Percentiles rank a stretch among this genome's conserved stretches.
These are phyloP conservation scores for Filobasidium floriforme DNA, from an alignment of 768 basidiomycete genomes.

Conservation along the genomic window DNA sequence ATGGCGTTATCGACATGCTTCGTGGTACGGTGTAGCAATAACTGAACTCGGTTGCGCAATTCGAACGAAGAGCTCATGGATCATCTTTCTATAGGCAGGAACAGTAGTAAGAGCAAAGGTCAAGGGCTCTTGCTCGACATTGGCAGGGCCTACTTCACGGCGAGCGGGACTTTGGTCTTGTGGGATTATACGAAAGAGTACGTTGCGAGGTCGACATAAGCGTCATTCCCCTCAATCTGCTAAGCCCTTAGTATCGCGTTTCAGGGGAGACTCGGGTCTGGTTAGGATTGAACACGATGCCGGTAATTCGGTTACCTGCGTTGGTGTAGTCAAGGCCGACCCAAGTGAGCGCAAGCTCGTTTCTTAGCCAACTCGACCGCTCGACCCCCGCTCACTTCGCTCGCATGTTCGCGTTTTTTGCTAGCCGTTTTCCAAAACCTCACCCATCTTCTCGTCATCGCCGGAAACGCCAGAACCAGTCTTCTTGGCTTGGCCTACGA, in stretches of 20 bases:
- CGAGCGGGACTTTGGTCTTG: constrained; percentile 85
- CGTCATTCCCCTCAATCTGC: too few relatives aligned
- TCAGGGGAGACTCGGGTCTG: constrained; percentile 64
- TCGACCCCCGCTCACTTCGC: background rate
- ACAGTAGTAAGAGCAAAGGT: background rate
- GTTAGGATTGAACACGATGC: constrained; percentile 85
- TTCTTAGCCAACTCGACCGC: background rate
- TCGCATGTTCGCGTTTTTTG: constrained; percentile 13
- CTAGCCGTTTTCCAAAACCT: constrained; percentile 88
- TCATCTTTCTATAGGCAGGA: background rate
- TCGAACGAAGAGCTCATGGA: background rate
- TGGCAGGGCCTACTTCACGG: constrained; percentile 88
- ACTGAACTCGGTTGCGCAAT: background rate
- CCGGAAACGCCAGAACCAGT: constrained; percentile 72
- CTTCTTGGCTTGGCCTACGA: constrained; percentile 63
- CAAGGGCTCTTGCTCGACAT: constrained; percentile 79
- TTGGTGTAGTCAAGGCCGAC: constrained; percentile 79
- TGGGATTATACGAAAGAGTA: constrained; percentile 97
- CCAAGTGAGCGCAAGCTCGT: constrained; percentile 45
- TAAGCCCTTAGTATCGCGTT: background rate
- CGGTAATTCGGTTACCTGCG: constrained; percentile 71
- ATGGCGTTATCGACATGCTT: background rate
- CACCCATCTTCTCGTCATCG: constrained; percentile 76
- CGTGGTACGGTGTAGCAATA: background rate
- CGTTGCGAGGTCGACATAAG: constrained; percentile 34